A percentile compares a stretch with the other conserved stretches of the same genome.
Evolutionary conservation across 1,284 basidiomycete species (phyloP).

Genomic region (Austroboletus novae-zelandiae): DNA sequence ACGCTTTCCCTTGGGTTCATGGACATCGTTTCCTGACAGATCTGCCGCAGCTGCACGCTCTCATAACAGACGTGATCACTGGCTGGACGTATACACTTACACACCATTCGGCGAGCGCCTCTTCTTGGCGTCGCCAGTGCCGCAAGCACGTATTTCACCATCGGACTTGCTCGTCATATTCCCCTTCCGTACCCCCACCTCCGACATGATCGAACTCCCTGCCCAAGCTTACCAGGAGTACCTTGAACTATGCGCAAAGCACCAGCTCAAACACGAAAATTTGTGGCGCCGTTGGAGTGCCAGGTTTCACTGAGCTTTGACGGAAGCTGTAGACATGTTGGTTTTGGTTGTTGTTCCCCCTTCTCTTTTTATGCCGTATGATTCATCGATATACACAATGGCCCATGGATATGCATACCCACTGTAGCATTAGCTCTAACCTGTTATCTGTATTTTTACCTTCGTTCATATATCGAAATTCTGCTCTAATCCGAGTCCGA

Average conservation of each 20-base stretch:
- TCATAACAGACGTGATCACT: conserved; percentile 50
- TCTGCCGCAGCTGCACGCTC: conserved; percentile 47
- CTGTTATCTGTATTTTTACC: conserved; percentile 21
- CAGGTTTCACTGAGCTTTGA: conserved; percentile 24
- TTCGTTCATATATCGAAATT: conserved; percentile 17
- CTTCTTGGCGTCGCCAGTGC: conserved; percentile 56
- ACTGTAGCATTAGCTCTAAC: conserved; percentile 5
- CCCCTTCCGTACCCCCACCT: conserved; percentile 39
- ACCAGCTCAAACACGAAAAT: conserved; percentile 49
- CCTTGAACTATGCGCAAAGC: conserved; percentile 45
- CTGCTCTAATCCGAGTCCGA: too few relatives aligned
- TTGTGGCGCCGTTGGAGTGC: conserved; percentile 50
- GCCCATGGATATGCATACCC: conserved; percentile 8
- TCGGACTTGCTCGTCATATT: conserved; percentile 58
- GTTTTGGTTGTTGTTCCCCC: not conserved
- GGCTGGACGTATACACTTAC: conserved; percentile 62
- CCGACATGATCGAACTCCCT: conserved; percentile 62
- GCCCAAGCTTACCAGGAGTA: conserved; percentile 54
- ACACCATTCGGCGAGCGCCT: conserved; percentile 58
- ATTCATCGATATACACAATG: not conserved
- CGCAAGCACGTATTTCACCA: conserved; percentile 56
- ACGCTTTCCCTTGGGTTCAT: not conserved
- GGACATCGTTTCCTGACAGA: conserved; percentile 3
- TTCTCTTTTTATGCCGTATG: conserved; percentile 3
- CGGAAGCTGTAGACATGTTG: not conserved